Base-by-base conservation (phyloP, 1,139 yeast genomes). In the Suhomyces maxii region DNA sequence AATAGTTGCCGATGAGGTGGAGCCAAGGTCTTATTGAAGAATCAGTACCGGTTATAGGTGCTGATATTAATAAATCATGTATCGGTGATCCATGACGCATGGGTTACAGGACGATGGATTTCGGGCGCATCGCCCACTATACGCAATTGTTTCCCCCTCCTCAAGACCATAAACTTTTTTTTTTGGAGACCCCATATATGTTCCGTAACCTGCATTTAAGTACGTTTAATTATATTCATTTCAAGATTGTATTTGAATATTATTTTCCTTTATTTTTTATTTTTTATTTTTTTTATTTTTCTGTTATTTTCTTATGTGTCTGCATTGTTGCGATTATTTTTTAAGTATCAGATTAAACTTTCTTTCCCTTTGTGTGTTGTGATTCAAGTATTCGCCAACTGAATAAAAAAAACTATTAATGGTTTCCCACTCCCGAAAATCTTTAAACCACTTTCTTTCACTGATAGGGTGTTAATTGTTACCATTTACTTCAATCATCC, bases 361-460 rank as follows among this genome's bases (percentile, higher is more conserved):
- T 39, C 34, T 38, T 36, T 38, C 42, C 37, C 41, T 42, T 42
- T 42, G 45, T 42, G 45, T 34, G 45, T 35, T 36, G 31, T 42
- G 41, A 39, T 42, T 38, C 39, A n/a, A 31, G 28, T 33, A 36
- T 34, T 33, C 44, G 33, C 41, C 41, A 38, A 37, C 38, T 42
- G 34, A 31, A 34, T 36, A 32, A 40, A 36, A 37, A 41, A 41
- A 41, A 36, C 44, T 42, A 42, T 42, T 42, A 42, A 42, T 42
- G 39, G 36, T 34, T 28, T 33, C 31, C 23, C 36, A 34, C 39
- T 41, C 41, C 40, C 46, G 28, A 33, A 28, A 28, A 9, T 28
- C 31, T 9, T 34, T 42, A 12, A 13, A 13, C 18, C 32, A 26
- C 39, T 25, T 28, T 28, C 12, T 28, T 37, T 26, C 6, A 18